Conservation (phyloP, 208 protist genomes). For the Acanthamoeba sp. region DNA sequence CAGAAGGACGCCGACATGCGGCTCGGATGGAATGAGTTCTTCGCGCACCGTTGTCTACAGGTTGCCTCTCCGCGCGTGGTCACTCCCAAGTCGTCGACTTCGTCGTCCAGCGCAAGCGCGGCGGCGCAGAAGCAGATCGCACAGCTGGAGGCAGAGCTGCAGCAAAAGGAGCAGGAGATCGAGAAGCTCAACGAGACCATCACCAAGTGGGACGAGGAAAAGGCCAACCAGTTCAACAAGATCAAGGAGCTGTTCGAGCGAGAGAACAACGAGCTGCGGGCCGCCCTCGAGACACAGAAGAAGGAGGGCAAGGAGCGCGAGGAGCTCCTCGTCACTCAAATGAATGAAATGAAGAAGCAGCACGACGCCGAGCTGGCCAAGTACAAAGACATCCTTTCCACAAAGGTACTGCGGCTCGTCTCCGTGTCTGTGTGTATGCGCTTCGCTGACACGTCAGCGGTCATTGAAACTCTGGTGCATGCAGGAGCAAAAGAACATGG, state of each 20-base stretch:
- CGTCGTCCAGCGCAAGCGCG: neutral
- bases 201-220: conserved; percentile 36
- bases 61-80: neutral
- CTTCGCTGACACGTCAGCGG: too few species aligned
- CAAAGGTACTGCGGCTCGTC: neutral
- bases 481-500: conserved; percentile 15
- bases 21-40: conserved; percentile 32
- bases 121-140: neutral
- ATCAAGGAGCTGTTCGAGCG: conserved; percentile 40
- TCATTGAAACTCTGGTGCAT: neutral
- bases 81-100: neutral
- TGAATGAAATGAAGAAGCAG: conserved; percentile 56
- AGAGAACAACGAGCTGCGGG: conserved; percentile 20
- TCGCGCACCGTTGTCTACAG: conserved; percentile 2
- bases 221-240: conserved; percentile 48
- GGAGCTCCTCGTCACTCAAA: conserved; percentile 41
- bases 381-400: neutral
- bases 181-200: conserved; percentile 37
- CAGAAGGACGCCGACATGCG: conserved; percentile 35
- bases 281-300: neutral
- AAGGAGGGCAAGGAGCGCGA: conserved; percentile 24
- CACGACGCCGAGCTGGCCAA: neutral
- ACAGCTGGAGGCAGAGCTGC: conserved; percentile 15
- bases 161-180: conserved; percentile 27
- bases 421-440: too few species aligned